Conservation (phyloP, 2,329 filamentous ascomycete genomes). For the Fusarium miscanthi region DNA sequence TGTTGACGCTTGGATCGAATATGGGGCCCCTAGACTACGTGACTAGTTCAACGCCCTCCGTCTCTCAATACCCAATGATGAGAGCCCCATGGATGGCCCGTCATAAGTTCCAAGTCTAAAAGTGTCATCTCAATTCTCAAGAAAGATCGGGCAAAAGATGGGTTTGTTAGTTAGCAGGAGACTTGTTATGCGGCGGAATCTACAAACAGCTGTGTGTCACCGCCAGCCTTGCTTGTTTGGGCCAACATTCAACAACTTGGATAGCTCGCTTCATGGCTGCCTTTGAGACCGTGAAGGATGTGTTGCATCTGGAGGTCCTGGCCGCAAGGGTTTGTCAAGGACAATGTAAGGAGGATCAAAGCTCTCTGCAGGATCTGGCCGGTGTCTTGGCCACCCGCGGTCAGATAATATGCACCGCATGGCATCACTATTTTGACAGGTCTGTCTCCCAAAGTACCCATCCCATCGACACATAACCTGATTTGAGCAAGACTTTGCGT, state of each 20-base stretch:
- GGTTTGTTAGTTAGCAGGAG: background rate
- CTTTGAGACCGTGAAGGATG: background rate
- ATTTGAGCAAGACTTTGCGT: slow-evolving; percentile 4
- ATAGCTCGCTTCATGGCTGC: background rate
- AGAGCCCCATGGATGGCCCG: slow-evolving; percentile 1
- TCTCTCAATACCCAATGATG: slow-evolving; percentile 7
- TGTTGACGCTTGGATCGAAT: slow-evolving; percentile 8
- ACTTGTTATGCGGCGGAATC: slow-evolving; percentile 21
- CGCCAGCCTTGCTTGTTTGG: background rate
- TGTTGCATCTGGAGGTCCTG: background rate
- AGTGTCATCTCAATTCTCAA: background rate
- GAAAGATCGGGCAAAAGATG: background rate
- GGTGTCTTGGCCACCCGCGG: background rate
- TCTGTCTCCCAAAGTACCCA: background rate
- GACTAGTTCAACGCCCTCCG: slow-evolving; percentile 32
- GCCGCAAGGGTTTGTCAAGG: background rate
- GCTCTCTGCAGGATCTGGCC: slow-evolving; percentile 9
- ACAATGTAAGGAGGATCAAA: slow-evolving; percentile 13
- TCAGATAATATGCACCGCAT: background rate
- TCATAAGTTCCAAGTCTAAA: background rate
- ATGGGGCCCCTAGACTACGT: background rate
- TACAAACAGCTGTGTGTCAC: background rate
- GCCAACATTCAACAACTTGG: background rate
- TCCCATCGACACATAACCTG: background rate
- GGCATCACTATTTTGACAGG: background rate